A percentile compares a stretch with the other conserved stretches of the same genome.
These are phyloP conservation scores for Ogataea polymorpha DNA, from an alignment of 805 yeast genomes.

Conservation along the genomic window DNA sequence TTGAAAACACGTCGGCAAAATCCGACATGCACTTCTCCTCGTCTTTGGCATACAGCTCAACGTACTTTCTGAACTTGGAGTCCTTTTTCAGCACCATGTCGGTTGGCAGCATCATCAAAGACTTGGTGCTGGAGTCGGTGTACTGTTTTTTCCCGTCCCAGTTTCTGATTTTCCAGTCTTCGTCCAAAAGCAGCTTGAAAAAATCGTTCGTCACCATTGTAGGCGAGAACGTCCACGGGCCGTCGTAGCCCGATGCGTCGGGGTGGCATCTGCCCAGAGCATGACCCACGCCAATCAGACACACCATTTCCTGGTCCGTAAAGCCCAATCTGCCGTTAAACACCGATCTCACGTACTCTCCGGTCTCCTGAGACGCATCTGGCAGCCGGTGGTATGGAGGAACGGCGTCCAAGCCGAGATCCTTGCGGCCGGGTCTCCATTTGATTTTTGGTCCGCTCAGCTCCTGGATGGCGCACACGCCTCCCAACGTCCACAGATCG, in stretches of 20 bases:
- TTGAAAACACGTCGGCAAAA: conserved; percentile 43
- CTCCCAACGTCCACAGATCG: conserved; percentile 73
- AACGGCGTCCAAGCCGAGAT: conserved; percentile 31
- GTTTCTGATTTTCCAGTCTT: conserved; percentile 56
- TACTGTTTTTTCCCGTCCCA: conserved; percentile 65
- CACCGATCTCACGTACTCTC: conserved; percentile 42
- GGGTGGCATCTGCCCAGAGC: conserved; percentile 47
- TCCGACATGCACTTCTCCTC: conserved; percentile 47
- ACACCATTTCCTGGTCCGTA: conserved; percentile 44
- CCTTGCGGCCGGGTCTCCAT: conserved; percentile 54
- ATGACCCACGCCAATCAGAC: conserved; percentile 46
- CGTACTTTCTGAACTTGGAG: conserved; percentile 41
- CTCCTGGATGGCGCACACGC: conserved; percentile 60
- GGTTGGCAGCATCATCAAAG: conserved; percentile 58
- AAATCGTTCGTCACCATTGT: conserved; percentile 74
- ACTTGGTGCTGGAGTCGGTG: conserved; percentile 55
- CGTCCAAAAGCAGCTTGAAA: conserved; percentile 50
- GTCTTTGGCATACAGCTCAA: conserved; percentile 48
- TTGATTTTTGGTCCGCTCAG: conserved; percentile 60
- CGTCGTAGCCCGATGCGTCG: conserved; percentile 73
- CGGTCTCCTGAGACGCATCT: conserved; percentile 43
- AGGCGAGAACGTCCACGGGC: conserved; percentile 87
- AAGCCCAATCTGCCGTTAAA: conserved; percentile 45
- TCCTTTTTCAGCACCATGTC: conserved; percentile 53
- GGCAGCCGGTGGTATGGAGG: conserved; percentile 53